Evolutionary conservation across 2,329 filamentous ascomycete species (phyloP).

Genomic region (Xylariaceae sp.): DNA sequence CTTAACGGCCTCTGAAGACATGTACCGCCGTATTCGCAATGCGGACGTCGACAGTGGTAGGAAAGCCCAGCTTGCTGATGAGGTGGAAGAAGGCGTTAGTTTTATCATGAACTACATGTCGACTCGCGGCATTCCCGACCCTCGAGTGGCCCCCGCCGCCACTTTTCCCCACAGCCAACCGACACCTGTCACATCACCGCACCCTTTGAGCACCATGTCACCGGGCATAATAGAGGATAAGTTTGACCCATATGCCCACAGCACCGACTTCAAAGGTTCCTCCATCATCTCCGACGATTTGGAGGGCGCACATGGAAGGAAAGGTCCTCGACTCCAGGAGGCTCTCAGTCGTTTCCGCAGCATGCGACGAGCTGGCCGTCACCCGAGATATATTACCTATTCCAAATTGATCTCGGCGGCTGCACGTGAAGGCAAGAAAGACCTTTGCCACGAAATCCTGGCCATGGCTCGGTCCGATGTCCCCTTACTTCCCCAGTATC

Average conservation of each 20-base stretch:
- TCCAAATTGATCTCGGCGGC: constrained; percentile 90
- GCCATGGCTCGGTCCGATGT: constrained; percentile 86
- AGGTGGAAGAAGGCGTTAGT: constrained; percentile 81
- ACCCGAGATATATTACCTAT: constrained; percentile 93
- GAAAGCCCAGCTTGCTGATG: constrained; percentile 59
- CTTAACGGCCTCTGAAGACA: constrained; percentile 69
- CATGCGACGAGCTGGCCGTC: constrained; percentile 84
- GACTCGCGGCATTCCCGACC: constrained; percentile 48
- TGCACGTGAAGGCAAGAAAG: constrained; percentile 76
- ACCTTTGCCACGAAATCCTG: constrained; percentile 78
- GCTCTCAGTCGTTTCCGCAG: constrained; percentile 81
- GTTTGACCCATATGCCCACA: constrained; percentile 85
- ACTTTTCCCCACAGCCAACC: constrained; percentile 39
- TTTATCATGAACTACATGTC: constrained; percentile 58
- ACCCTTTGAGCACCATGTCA: constrained; percentile 49
- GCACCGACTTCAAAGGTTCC: constrained; percentile 89
- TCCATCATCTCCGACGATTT: constrained; percentile 84
- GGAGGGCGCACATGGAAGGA: constrained; percentile 70
- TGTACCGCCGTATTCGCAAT: constrained; percentile 78
- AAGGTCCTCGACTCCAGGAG: constrained; percentile 69
- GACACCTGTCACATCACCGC: constrained; percentile 46
- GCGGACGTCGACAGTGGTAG: constrained; percentile 47
- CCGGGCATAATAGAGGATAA: constrained; percentile 65
- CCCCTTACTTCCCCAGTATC: constrained; percentile 76
- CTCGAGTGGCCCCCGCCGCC: constrained; percentile 46